Evolutionary conservation across 148 eudicot species (phyloP).

Genomic region (Bassia scoparia): DNA sequence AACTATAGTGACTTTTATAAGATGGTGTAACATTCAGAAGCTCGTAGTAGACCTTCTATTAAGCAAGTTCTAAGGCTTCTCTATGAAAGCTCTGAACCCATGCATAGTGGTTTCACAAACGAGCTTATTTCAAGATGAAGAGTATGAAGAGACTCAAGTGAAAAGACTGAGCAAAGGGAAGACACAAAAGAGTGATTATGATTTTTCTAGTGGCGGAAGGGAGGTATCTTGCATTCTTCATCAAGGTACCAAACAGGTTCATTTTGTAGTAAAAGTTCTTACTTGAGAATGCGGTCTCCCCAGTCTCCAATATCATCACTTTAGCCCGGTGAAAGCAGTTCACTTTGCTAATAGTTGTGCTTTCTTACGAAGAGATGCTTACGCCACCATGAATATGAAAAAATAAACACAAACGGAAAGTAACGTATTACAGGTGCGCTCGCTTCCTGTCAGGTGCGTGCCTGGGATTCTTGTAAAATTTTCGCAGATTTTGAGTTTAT

Average conservation of each 20-base stretch:
- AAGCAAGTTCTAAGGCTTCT: constrained; percentile 94
- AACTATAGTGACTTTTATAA: constrained; percentile 54
- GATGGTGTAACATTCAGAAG: constrained; percentile 86
- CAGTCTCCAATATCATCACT: constrained; percentile 80
- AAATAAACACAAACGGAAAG: background rate
- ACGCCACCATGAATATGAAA: no score
- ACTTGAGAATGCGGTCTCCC: constrained; percentile 82
- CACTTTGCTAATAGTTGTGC: background rate
- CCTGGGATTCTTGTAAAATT: constrained; percentile 5
- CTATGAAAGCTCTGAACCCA: constrained; percentile 78
- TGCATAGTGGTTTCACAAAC: constrained; percentile 73
- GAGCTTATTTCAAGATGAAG: constrained; percentile 71
- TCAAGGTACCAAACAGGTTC: constrained; percentile 94
- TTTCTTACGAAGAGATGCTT: background rate
- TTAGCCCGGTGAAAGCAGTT: constrained; percentile 17
- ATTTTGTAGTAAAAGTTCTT: constrained; percentile 77
- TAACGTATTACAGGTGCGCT: background rate
- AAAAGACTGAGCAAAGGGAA: constrained; percentile 57
- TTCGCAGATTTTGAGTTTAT: background rate
- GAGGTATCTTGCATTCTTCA: constrained; percentile 82
- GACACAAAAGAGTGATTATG: constrained; percentile 41
- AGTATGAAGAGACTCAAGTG: constrained; percentile 47
- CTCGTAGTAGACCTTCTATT: constrained; percentile 78
- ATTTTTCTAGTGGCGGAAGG: constrained; percentile 62
- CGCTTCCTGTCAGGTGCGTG: background rate